Percentiles rank a stretch among this genome's conserved stretches.
These are phyloP conservation scores for Glycyrrhiza uralensis DNA, from an alignment of 306 rosid genomes.

Conservation along the genomic window DNA sequence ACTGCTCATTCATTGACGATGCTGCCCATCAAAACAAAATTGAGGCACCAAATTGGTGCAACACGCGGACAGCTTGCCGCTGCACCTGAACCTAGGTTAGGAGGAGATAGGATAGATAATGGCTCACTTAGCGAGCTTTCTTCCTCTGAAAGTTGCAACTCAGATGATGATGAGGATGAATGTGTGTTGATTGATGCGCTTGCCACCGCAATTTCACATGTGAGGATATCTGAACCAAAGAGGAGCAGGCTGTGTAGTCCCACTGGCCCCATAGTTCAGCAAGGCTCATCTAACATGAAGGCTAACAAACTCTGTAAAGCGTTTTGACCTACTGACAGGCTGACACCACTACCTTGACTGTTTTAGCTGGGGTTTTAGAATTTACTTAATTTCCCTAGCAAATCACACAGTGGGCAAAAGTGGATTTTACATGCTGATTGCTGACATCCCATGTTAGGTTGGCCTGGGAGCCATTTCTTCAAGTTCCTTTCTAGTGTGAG, in stretches of 20 bases:
- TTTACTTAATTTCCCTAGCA: slow-evolving; percentile 27
- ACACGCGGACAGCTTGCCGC: slow-evolving; percentile 38
- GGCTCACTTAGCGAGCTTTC: slow-evolving; percentile 48
- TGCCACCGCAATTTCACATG: slow-evolving; percentile 86
- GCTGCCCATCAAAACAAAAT: slow-evolving; percentile 58
- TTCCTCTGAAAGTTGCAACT: slow-evolving; percentile 62
- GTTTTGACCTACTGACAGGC: slow-evolving; percentile 70
- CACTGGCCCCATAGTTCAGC: slow-evolving; percentile 86
- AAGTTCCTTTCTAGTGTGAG: slow-evolving; percentile 30
- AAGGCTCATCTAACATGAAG: slow-evolving; percentile 93
- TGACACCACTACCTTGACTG: slow-evolving; percentile 46
- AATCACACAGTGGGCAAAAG: slow-evolving; percentile 32
- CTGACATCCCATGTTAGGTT: slow-evolving; percentile 34
- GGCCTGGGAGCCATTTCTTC: slow-evolving; percentile 38
- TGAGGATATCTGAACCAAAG: slow-evolving; percentile 93
- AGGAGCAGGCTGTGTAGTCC: slow-evolving; percentile 83
- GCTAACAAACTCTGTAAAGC: slow-evolving; percentile 98
- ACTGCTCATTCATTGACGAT: slow-evolving; percentile 57
- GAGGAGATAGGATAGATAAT: slow-evolving; percentile 38
- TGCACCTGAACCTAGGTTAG: slow-evolving; percentile 44
- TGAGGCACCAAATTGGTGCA: slow-evolving; percentile 52
- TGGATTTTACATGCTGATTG: slow-evolving; percentile 46
- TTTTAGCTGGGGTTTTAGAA: slow-evolving; percentile 47
- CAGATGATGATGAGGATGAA: slow-evolving; percentile 68
- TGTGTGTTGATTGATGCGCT: slow-evolving; percentile 75